Base-by-base conservation (phyloP, 306 rosid genomes). In the Cyclanthera cordifolia region DNA sequence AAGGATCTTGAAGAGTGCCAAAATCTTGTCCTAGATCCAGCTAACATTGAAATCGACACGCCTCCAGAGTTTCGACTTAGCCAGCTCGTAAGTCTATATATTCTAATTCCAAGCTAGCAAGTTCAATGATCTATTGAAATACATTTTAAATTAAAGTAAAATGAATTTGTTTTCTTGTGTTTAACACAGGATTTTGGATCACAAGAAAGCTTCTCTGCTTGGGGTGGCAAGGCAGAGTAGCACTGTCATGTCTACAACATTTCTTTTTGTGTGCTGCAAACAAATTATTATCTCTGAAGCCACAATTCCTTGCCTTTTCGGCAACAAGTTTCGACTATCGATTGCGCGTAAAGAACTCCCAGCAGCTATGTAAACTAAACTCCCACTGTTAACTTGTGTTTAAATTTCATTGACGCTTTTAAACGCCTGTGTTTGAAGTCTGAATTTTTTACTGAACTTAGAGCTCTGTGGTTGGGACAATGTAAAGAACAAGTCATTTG, bases 1-100 rank as follows among this genome's bases (percentile, higher is more conserved):
- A 91, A 83, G 78, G 97, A 86, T 82, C 75, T 88, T 3, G 96
- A 88, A 75, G 91, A 83, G 43, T 86, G 97, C 70, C 87, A 86
- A 78, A 83, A 85, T 66, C 82, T 86, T 74, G 80, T 55, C 28
- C 75, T 75, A 27, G 88, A 86, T 73, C 84, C 86, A 53, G 69
- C 87, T 32, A 83, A 74, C 77, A 59, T 78, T 2, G 90, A 86
- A 19, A 87, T 67, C 3, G 94, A 85, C 69, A 81, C 88, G 19
- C 84, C 91, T 79, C 73, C 89, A 5, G 97, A 88, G 24, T 74
- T 82, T 60, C 85, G 89, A 56, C 84, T 91, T 25, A 91, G 97
- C 80, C 97, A 91, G 82, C 85, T 91, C 52, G 97, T 91, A 78
- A 56, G 75, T 57, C 60, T 30, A 17, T 4, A 17, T 4, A 19